These are phyloP conservation scores for Cutaneotrichosporon sp. DNA, from an alignment of 1,284 basidiomycete species.

Conservation along the genomic window DNA sequence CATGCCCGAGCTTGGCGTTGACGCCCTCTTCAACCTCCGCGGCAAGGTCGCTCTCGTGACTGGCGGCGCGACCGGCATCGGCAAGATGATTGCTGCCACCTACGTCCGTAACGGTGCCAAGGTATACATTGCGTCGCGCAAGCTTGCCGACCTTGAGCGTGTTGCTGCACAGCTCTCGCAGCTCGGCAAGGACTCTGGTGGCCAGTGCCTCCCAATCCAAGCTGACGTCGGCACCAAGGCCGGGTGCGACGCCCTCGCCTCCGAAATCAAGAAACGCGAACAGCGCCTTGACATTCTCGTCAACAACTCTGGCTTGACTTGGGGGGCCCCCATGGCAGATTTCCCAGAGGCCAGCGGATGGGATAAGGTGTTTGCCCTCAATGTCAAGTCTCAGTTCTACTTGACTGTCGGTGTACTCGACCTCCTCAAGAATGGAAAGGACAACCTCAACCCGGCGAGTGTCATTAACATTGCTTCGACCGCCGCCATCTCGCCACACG, in stretches of 20 bases:
- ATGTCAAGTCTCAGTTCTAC: slow-evolving; percentile 32
- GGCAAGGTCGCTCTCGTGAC: slow-evolving; percentile 31
- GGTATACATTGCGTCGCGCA: slow-evolving; percentile 37
- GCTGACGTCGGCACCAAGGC: slow-evolving; percentile 35
- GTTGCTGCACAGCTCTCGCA: slow-evolving; percentile 22
- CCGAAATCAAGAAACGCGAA: slow-evolving; percentile 24
- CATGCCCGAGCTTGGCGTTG: slow-evolving; percentile 26
- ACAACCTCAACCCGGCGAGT: slow-evolving; percentile 23
- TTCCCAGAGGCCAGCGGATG: slow-evolving; percentile 28
- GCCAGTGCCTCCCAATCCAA: slow-evolving; percentile 26
- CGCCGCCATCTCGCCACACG: slow-evolving; percentile 29
- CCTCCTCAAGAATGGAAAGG: slow-evolving; percentile 27
- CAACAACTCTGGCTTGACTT: slow-evolving; percentile 43
- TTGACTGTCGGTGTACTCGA: slow-evolving; percentile 34
- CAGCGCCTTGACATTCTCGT: slow-evolving; percentile 44
- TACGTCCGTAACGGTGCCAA: slow-evolving; percentile 35
- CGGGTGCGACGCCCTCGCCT: slow-evolving; percentile 26
- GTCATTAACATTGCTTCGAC: slow-evolving; percentile 40
- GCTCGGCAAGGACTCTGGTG: slow-evolving; percentile 21
- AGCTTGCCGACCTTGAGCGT: slow-evolving; percentile 26
- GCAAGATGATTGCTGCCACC: slow-evolving; percentile 33
- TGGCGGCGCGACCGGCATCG: slow-evolving; percentile 25
- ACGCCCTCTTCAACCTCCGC: slow-evolving; percentile 24
- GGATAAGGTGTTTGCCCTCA: slow-evolving; percentile 30
- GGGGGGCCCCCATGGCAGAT: slow-evolving; percentile 27